Base-by-base conservation (phyloP, 2,329 filamentous ascomycete species). In the Hymenoscyphus salicellus region DNA sequence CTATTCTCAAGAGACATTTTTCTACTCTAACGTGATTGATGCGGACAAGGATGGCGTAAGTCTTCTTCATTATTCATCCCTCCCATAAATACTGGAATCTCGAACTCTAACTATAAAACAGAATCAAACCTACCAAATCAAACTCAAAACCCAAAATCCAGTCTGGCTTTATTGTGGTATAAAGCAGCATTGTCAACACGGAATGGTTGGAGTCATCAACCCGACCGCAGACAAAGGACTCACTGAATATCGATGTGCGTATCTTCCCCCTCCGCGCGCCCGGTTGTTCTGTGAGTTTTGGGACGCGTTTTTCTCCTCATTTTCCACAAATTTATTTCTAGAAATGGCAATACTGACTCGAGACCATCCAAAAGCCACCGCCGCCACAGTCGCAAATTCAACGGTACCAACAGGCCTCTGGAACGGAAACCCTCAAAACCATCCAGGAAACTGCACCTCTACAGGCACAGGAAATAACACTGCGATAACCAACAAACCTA, bases 161-260 rank as follows among this genome's bases (percentile, higher is more conserved):
- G 75, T 80, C 26, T 81, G 77, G 77, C 76, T 77, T 66, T 81
- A 81, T 70, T 81, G 79, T 69, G 75, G 76, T 5, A 68, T 75
- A 5, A 67, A 33, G 0, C 70, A 70, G n/a, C 78, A 81, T 65
- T 81, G 79, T 65, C 73, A 78, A 68, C 65, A 58, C 20, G 79
- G 79, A 7, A 81, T 81, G 79, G 74, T 74, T 52, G 76, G 77
- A 57, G 79, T 80, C 17, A 75, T 81, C 55, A 81, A 81, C 67
- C 75, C 76, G 11, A 65, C 71, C 4, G 36, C 65, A 2, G 64
- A 43, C 1, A n/a, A 68, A 52, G 46, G 46, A 26, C 20, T 52
- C 1, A 26, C 20, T 10, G 20, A 52, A 52, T 52, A 52, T 5
- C 46, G 46, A 26, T 38, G 33, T 36, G 11, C 11, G 33, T 14